Evolutionary conservation across 2,329 filamentous ascomycete genomes (phyloP), one percentile per base, ranked within the genome.

Genomic region (Colletotrichum australisinense): DNA sequence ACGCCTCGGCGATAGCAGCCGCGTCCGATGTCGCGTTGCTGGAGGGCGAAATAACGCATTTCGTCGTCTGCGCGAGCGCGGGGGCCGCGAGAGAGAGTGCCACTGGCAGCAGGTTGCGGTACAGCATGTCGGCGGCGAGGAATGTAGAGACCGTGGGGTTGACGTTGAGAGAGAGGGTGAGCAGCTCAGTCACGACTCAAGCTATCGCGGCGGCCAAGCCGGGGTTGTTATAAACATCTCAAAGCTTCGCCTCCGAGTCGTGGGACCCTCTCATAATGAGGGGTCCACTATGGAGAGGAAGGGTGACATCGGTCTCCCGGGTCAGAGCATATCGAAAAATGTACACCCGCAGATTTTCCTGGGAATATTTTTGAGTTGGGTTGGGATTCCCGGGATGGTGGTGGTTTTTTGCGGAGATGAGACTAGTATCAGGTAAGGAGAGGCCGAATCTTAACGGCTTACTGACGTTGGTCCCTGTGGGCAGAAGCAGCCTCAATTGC

Each of bases 11-110:
- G 5, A 86, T 81, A 1, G 83, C 83, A 9, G 81, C 78, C 1
- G 84, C 82, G 75, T 86, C 84, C 64, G 86, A 83, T 3, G 78
- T 76, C 12, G 78, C 79, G 19, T 83, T 81, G 63, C 83, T 80
- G 12, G 83, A 83, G 24, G 81, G 78, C 7, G 69, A 52, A 19
- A 77, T 65, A 0, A 76, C 63, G 35, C 76, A 77, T n/a, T 63
- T 63, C 6, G 55, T 52, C 19, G 53, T 55, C 42, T 46, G 55
- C 5, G 67, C 55, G 16, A 49, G 42, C 56, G 16, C 70, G 2
- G 56, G 62, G 28, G 19, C 46, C 8, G 60, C 70, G 19, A 73
- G n/a, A 32, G 67, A 70, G 4, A 70, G 7, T 9, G 67, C 70
- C 22, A 73, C 28, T 7, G 70, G 42, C 32, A 70, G 22, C 16